Conservation (phyloP, 176 grass and related monocot genomes). For the Microstegium vimineum region DNA sequence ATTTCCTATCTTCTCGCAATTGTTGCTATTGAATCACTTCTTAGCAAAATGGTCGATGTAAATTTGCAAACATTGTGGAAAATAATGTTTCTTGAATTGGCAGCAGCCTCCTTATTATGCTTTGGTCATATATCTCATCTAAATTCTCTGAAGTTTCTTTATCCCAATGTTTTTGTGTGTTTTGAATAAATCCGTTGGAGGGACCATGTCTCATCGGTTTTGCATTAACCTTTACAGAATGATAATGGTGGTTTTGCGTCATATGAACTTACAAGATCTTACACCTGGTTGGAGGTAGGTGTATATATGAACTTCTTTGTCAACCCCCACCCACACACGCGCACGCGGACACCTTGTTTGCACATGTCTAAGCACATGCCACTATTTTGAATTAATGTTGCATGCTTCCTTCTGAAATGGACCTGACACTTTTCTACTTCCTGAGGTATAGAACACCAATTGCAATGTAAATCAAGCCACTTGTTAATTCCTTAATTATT, state of each 20-base stretch:
- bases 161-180: not conserved
- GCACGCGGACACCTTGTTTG: too few species aligned
- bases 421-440: not conserved
- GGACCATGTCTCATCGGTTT: constrained; percentile 5
- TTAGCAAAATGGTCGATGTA: not conserved
- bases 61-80: not conserved
- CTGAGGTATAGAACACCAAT: not conserved
- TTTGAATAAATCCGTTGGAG: constrained; percentile 1
- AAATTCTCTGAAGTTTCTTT: constrained; percentile 6
- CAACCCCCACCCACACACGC: too few species aligned
- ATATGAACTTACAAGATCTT: constrained; percentile 93
- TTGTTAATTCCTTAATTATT: not conserved
- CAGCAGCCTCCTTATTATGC: not conserved
- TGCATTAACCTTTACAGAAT: constrained; percentile 51
- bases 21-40: not conserved
- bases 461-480: not conserved
- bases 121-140: not conserved
- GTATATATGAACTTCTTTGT: not conserved
- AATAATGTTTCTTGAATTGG: not conserved
- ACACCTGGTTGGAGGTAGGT: constrained; percentile 86
- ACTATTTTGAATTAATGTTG: not conserved
- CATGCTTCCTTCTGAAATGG: not conserved
- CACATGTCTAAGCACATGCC: too few species aligned
- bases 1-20: not conserved
- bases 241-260: constrained; percentile 82